A percentile compares a stretch with the other conserved stretches of the same genome.
Conservation (phyloP, 106 monocot species). For the Agapanthus africanus region DNA sequence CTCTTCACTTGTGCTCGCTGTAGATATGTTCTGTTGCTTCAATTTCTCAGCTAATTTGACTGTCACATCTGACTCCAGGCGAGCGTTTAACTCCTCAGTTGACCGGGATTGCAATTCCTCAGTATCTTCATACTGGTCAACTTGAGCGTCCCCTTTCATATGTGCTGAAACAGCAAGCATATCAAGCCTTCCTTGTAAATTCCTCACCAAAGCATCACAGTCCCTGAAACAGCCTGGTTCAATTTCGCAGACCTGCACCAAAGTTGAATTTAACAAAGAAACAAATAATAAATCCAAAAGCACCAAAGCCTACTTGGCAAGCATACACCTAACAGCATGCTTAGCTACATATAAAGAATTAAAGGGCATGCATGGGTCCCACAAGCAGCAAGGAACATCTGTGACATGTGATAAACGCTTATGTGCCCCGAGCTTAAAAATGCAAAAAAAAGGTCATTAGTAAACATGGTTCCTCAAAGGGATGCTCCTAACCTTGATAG, state of each 20-base stretch:
- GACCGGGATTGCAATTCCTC: slow-evolving; percentile 36
- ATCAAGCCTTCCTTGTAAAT: slow-evolving; percentile 78
- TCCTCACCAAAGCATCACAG: slow-evolving; percentile 68
- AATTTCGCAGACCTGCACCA: slow-evolving; percentile 71
- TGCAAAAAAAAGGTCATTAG: no score
- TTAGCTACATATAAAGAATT: neutral
- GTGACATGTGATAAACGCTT: no score
- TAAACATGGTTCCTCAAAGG: neutral
- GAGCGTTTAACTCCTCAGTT: slow-evolving; percentile 21
- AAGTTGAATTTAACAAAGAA: neutral
- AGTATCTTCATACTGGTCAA: slow-evolving; percentile 41
- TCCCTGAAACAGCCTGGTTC: slow-evolving; percentile 77
- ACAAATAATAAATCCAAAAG: neutral
- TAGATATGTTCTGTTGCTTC: slow-evolving; percentile 34
- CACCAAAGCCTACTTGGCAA: neutral
- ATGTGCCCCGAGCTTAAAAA: no score
- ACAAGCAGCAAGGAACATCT: no score
- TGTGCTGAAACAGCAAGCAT: slow-evolving; percentile 75
- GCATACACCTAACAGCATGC: neutral
- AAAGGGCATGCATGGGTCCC: no score
- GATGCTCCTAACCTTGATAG: neutral
- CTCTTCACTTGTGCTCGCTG: slow-evolving; percentile 23
- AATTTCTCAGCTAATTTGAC: slow-evolving; percentile 30
- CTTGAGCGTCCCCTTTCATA: slow-evolving; percentile 44
- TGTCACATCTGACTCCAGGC: slow-evolving; percentile 23